phyloP scores from a whole-genome alignment of 2,329 filamentous ascomycete genomes.

The Fusarium tricinctum region DNA sequence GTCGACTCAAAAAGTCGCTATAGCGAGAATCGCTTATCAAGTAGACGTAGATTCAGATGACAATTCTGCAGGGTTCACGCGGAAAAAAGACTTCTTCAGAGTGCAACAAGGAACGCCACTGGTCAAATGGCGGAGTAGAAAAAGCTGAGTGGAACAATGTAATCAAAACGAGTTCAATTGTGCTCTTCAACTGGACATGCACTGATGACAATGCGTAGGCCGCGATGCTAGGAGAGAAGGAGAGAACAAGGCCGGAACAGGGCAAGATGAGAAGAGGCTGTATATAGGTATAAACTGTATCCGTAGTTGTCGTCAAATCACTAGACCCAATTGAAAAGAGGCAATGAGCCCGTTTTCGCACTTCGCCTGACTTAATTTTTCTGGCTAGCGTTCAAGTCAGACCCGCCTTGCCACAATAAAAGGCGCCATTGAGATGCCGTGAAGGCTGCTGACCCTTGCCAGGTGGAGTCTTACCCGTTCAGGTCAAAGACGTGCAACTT shows the following conservation, averaged over 20 bases:
- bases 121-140: slow-evolving; percentile 25
- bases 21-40: slow-evolving; percentile 10
- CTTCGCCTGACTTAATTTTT: slow-evolving; percentile 41
- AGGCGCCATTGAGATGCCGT: slow-evolving; percentile 27
- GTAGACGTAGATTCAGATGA: slow-evolving; percentile 18
- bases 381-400: slow-evolving; percentile 28
- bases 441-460: slow-evolving; percentile 17
- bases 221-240: slow-evolving; percentile 16
- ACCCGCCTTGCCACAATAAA: slow-evolving; percentile 34
- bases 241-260: neutral
- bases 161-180: slow-evolving; percentile 25
- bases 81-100: slow-evolving; percentile 27
- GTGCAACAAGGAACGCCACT: slow-evolving; percentile 28
- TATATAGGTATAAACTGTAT: slow-evolving; percentile 20
- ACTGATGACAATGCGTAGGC: slow-evolving; percentile 8
- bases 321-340: slow-evolving; percentile 40
- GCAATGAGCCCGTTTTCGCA: slow-evolving; percentile 26
- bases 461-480: slow-evolving; percentile 41
- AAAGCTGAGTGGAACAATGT: slow-evolving; percentile 33
- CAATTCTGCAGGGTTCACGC: slow-evolving; percentile 24
- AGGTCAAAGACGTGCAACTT: slow-evolving; percentile 35
- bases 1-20: slow-evolving; percentile 13
- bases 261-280: slow-evolving; percentile 25
- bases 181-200: slow-evolving; percentile 11
- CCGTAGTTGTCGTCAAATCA: slow-evolving; percentile 32